phyloP scores from a whole-genome alignment of 148 eudicot genomes.

The Persicaria maculosa region DNA sequence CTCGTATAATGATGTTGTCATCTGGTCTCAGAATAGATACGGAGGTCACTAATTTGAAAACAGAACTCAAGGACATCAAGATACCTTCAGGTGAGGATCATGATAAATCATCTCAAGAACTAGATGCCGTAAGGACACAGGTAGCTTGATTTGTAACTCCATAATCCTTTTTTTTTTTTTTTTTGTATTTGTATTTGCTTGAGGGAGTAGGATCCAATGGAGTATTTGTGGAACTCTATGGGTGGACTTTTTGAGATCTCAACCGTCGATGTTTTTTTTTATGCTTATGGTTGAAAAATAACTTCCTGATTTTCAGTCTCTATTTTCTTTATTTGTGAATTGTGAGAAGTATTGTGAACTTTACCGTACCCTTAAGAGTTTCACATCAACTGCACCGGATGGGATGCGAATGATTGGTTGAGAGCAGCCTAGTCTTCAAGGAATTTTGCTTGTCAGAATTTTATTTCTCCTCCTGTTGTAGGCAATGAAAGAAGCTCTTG shows the following conservation, averaged over 20 bases:
- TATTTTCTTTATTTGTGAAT: too few relatives aligned
- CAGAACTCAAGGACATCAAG: conserved; percentile 27
- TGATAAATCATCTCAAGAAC: conserved; percentile 6
- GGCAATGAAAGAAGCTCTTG: conserved; percentile 12
- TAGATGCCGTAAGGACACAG: conserved; percentile 4
- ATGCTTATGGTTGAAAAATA: too few relatives aligned
- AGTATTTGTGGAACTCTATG: too few relatives aligned
- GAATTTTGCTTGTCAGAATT: not conserved
- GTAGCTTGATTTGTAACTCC: not conserved
- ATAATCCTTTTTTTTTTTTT: not conserved
- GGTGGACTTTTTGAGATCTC: too few relatives aligned
- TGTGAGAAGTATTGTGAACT: too few relatives aligned
- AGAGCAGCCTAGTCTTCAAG: not conserved
- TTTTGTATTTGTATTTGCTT: too few relatives aligned
- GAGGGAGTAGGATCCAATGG: too few relatives aligned
- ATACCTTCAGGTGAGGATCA: conserved; percentile 9
- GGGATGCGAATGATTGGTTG: too few relatives aligned
- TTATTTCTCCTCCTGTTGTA: not conserved
- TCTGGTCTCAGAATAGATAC: conserved; percentile 72
- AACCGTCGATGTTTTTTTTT: too few relatives aligned
- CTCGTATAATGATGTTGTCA: conserved; percentile 15
- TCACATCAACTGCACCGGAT: too few relatives aligned
- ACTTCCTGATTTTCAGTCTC: too few relatives aligned
- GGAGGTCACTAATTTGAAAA: conserved; percentile 44
- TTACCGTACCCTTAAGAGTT: too few relatives aligned